Conservation (phyloP, 2,329 filamentous ascomycete species). For the Calonectria henricotiae region DNA sequence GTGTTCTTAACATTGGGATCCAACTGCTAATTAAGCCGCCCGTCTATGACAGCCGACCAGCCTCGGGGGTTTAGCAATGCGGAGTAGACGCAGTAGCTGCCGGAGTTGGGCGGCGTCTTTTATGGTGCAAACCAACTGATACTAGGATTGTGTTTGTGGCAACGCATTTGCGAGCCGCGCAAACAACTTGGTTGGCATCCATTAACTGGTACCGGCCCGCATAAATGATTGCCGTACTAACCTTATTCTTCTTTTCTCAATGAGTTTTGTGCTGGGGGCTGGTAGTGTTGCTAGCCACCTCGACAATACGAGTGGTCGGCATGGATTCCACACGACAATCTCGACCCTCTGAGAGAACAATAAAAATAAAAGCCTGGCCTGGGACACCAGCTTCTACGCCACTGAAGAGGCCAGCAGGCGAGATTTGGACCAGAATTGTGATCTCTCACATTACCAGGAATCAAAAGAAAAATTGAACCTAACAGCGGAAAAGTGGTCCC, state of each 20-base stretch:
- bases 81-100: slow-evolving; percentile 10
- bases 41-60: background rate
- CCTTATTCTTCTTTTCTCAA: slow-evolving; percentile 21
- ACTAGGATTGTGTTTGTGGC: slow-evolving; percentile 13
- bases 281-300: background rate
- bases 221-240: background rate
- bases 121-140: slow-evolving; percentile 21
- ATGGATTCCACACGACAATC: slow-evolving; percentile 15
- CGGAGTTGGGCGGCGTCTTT: slow-evolving; percentile 1
- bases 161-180: background rate
- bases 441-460: slow-evolving; percentile 42
- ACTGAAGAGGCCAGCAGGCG: slow-evolving; percentile 34
- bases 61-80: slow-evolving; percentile 8
- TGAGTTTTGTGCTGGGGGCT: background rate
- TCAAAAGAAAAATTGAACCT: slow-evolving; percentile 33
- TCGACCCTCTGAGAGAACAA: slow-evolving; percentile 31
- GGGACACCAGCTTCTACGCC: slow-evolving; percentile 30
- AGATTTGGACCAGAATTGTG: slow-evolving; percentile 35
- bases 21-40: slow-evolving; percentile 26
- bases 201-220: background rate
- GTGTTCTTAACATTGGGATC: slow-evolving; percentile 5
- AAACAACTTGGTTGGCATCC: slow-evolving; percentile 4
- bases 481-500: slow-evolving; percentile 29
- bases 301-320: slow-evolving; percentile 9
- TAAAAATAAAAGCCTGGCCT: slow-evolving; percentile 29